Evolutionary conservation across 2,329 filamentous ascomycete genomes (phyloP).

Genomic region (Endoconidiophora polonica): DNA sequence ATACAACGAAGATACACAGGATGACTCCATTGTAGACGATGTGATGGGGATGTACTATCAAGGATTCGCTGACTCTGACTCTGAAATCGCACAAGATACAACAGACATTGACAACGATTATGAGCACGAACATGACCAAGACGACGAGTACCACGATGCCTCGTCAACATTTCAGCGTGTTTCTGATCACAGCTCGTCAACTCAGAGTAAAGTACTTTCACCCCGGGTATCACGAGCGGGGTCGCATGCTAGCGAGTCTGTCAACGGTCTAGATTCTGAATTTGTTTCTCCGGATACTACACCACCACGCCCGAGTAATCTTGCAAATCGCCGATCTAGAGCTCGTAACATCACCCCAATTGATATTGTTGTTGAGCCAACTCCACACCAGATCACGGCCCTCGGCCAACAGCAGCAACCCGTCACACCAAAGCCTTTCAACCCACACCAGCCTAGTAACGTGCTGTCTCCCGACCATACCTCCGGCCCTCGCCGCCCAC

Average conservation of each 20-base stretch:
- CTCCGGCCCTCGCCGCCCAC: constrained; percentile 5
- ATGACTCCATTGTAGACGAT: constrained; percentile 46
- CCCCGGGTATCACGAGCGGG: not conserved
- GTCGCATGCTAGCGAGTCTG: not conserved
- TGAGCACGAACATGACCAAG: constrained; percentile 16
- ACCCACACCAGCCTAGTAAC: not conserved
- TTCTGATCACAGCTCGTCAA: not conserved
- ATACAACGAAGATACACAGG: constrained; percentile 29
- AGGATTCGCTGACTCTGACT: constrained; percentile 34
- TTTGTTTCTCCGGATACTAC: not conserved
- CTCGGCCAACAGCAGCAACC: constrained; percentile 6
- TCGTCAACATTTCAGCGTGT: not conserved
- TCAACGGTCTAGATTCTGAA: not conserved
- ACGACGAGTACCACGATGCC: constrained; percentile 7
- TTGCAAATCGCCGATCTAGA: constrained; percentile 6
- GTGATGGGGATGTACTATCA: constrained; percentile 55
- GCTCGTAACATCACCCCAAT: constrained; percentile 10
- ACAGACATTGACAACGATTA: constrained; percentile 18
- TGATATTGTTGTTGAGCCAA: constrained; percentile 5
- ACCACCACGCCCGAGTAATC: not conserved
- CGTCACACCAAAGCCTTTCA: not conserved
- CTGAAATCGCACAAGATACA: constrained; percentile 13
- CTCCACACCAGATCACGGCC: constrained; percentile 5
- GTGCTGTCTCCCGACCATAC: constrained; percentile 3
- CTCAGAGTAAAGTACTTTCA: not conserved